These are phyloP conservation scores for Inosperma sp. DNA, from an alignment of 768 basidiomycete species.

Conservation along the genomic window DNA sequence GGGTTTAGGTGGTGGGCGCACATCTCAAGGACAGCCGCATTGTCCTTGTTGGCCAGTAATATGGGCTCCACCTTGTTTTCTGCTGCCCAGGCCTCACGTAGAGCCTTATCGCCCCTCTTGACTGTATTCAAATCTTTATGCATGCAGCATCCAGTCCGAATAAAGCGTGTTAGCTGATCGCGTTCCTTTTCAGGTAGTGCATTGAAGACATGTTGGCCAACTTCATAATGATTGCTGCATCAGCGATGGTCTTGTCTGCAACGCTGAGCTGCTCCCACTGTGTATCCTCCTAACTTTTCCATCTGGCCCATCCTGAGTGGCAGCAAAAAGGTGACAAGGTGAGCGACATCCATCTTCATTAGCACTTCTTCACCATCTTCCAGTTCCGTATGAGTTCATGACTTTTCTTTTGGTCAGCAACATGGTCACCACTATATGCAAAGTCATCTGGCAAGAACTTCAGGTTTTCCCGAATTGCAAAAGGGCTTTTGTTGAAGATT, in stretches of 20 bases:
- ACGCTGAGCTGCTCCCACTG: conserved; percentile 15
- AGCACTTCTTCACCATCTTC: conserved; percentile 11
- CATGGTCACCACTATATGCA: conserved; percentile 12
- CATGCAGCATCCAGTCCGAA: conserved; percentile 30
- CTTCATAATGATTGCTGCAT: conserved; percentile 1
- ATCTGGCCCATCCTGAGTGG: conserved; percentile 7
- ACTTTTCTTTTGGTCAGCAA: conserved; percentile 14
- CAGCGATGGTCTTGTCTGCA: conserved; percentile 9
- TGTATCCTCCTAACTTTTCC: conserved; percentile 11
- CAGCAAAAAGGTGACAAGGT: conserved; percentile 1
- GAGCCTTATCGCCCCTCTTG: conserved; percentile 18
- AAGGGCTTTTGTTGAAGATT: conserved; percentile 10
- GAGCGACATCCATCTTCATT: not conserved
- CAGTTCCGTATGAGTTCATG: conserved; percentile 6
- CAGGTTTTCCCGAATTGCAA: conserved; percentile 2
- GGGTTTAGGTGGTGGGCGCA: not conserved
- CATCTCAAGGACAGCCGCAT: conserved; percentile 13
- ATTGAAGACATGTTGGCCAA: conserved; percentile 17
- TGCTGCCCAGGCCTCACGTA: conserved; percentile 17
- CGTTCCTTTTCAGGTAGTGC: conserved; percentile 13
- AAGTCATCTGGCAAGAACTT: not conserved
- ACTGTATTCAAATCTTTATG: conserved; percentile 27
- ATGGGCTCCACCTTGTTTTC: conserved; percentile 10
- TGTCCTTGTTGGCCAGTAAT: conserved; percentile 23
- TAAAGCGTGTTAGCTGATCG: conserved; percentile 12